Conservation (phyloP, 352 stramenopile genomes). For the Phytophthora agathidicida region DNA sequence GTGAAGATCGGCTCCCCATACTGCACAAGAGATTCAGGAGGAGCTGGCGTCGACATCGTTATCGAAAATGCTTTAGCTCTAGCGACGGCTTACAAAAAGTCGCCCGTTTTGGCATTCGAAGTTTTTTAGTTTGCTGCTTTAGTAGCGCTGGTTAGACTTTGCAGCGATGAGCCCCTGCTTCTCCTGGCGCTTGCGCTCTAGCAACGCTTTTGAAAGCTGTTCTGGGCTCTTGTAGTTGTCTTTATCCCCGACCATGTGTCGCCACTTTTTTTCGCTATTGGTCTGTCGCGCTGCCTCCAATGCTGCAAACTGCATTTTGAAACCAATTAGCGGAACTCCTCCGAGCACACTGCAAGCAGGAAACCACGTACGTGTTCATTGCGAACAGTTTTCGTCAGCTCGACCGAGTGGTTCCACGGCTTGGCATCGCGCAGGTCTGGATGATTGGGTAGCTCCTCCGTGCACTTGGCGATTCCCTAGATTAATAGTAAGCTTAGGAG, state of each 20-base stretch:
- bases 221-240: constrained; percentile 64
- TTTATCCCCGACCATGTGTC: constrained; percentile 38
- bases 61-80: background rate
- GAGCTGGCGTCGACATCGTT: constrained; percentile 61
- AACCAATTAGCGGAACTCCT: background rate
- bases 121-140: constrained; percentile 7
- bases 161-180: constrained; percentile 40
- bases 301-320: constrained; percentile 35
- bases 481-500: background rate
- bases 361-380: constrained; percentile 55
- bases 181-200: constrained; percentile 51
- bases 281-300: constrained; percentile 37
- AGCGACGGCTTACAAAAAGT: constrained; percentile 27
- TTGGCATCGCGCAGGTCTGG: constrained; percentile 57
- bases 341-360: background rate
- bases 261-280: constrained; percentile 65
- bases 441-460: constrained; percentile 80
- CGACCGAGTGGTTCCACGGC: constrained; percentile 72
- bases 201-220: constrained; percentile 54
- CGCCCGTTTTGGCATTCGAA: too few species aligned
- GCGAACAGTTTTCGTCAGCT: constrained; percentile 45
- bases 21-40: constrained; percentile 89
- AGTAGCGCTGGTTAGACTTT: constrained; percentile 20
- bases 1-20: constrained; percentile 92
- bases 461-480: constrained; percentile 73